Percentiles rank a stretch among this genome's conserved stretches.
phyloP scores from a whole-genome alignment of 495 filamentous ascomycete genomes.

The Penicillium paradoxum region DNA sequence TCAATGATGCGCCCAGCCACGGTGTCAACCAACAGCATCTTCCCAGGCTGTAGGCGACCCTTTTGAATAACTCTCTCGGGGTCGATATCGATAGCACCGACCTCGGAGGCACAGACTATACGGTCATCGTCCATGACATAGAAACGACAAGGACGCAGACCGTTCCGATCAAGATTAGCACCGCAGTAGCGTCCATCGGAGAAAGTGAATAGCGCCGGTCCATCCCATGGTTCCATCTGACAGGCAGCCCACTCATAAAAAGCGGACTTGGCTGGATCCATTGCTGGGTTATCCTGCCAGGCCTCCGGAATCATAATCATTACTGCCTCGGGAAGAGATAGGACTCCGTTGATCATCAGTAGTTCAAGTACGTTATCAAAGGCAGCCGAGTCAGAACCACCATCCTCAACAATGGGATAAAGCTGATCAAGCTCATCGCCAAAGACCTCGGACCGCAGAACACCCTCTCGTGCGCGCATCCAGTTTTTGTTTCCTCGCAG shows the following conservation, averaged over 20 bases:
- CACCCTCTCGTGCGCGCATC: slow-evolving; percentile 97
- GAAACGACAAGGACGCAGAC: slow-evolving; percentile 93
- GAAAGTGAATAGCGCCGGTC: slow-evolving; percentile 96
- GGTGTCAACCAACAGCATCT: slow-evolving; percentile 97
- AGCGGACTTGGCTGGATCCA: slow-evolving; percentile 94
- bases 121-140: slow-evolving; percentile 98
- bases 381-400: slow-evolving; percentile 95
- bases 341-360: slow-evolving; percentile 91
- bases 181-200: slow-evolving; percentile 97
- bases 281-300: slow-evolving; percentile 90
- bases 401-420: slow-evolving; percentile 96
- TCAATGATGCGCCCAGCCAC: slow-evolving; percentile 94
- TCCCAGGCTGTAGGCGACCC: slow-evolving; percentile 89
- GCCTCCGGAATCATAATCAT: slow-evolving; percentile 99
- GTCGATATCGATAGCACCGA: slow-evolving; percentile 90
- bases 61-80: slow-evolving; percentile 91
- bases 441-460: slow-evolving; percentile 89
- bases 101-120: slow-evolving; percentile 97
- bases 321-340: slow-evolving; percentile 94
- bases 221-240: slow-evolving; percentile 99
- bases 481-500: slow-evolving; percentile 99
- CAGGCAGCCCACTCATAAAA: slow-evolving; percentile 99
- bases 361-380: slow-evolving; percentile 98
- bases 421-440: slow-evolving; percentile 86
- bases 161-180: slow-evolving; percentile 98